Evolutionary conservation across 73 alveolate genomes (phyloP), one percentile per base, ranked within the genome.

Genomic region (Paramecium primaurelia): DNA sequence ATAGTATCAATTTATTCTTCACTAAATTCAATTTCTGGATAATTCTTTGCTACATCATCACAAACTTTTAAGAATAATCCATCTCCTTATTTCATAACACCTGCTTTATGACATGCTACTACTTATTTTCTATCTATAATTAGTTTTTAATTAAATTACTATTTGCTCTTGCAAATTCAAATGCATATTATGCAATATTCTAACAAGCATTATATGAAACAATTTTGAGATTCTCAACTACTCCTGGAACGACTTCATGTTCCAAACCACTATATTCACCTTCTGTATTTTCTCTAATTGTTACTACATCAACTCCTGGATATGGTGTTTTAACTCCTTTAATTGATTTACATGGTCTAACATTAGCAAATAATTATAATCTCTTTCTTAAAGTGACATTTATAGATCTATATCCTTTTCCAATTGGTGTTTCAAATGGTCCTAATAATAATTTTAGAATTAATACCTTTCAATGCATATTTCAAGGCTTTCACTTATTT

Each of bases 211-310:
- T 77, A 92, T 95, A 89, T 22, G 96, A 92, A 20, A 95, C 92
- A 37, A 95, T 95, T 80, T 95, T 95, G 37, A 95, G 86, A 59
- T 93, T 94, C 60, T 95, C 98, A 7, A 93, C 93, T 3, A 95
- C 97, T 40, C 98, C 98, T n/a, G 98, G 97, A 30, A 95, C 95
- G 34, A 94, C 98, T 85, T 93, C 90, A 77, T 95, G 98, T 86
- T 95, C 98, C 18, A 93, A 73, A 12, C 98, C 98, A 71, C 93
- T 86, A 92, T 95, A 95, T 87, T 95, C 98, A 16, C 98, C 98
- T 86, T 95, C 98, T 30, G 98, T 95, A 84, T 95, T 95, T 71
- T 95, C 98, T 94, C 98, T 95, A 37, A 95, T 95, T 18, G 98
- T 95, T 37, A 95, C 98, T 2, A 95, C 95, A 86, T 95, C 94